Evolutionary conservation across 371 early-diverging fungal genomes (phyloP).

Genomic region (Furculomyces boomerangus): DNA sequence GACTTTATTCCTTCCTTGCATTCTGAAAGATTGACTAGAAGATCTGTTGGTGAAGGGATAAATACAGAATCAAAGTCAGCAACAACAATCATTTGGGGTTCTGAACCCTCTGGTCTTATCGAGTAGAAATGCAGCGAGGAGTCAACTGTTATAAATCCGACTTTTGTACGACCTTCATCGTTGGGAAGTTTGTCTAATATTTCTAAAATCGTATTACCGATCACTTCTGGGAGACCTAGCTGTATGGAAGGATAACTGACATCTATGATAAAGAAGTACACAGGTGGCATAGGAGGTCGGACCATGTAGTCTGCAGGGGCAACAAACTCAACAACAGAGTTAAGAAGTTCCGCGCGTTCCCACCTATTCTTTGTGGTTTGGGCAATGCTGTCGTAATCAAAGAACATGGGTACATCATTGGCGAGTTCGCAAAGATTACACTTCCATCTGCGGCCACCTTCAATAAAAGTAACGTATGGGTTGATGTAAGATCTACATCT

Average conservation of each 20-base stretch:
- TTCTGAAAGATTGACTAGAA: constrained; percentile 65
- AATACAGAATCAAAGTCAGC: constrained; percentile 82
- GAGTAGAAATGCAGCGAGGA: constrained; percentile 79
- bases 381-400: constrained; percentile 80
- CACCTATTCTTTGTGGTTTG: constrained; percentile 79
- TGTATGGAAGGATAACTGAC: constrained; percentile 70
- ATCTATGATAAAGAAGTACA: constrained; percentile 82
- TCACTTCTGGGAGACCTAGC: constrained; percentile 53
- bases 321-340: constrained; percentile 78
- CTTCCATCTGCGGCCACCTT: constrained; percentile 73
- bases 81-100: constrained; percentile 90
- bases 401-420: constrained; percentile 57
- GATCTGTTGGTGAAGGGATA: constrained; percentile 73
- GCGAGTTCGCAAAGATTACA: constrained; percentile 86
- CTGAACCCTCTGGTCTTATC: constrained; percentile 30
- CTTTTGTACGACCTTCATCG: constrained; percentile 27
- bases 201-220: constrained; percentile 51
- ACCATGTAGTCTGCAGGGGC: constrained; percentile 48
- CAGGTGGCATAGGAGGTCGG: constrained; percentile 43
- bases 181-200: constrained; percentile 59
- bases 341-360: constrained; percentile 86
- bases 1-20: constrained; percentile 52
- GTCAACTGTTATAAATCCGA: constrained; percentile 86
- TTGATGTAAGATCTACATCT: constrained; percentile 92
- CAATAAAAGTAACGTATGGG: constrained; percentile 64